Evolutionary conservation across 2,329 filamentous ascomycete genomes (phyloP).

Genomic region (Calonectria hawksworthii): DNA sequence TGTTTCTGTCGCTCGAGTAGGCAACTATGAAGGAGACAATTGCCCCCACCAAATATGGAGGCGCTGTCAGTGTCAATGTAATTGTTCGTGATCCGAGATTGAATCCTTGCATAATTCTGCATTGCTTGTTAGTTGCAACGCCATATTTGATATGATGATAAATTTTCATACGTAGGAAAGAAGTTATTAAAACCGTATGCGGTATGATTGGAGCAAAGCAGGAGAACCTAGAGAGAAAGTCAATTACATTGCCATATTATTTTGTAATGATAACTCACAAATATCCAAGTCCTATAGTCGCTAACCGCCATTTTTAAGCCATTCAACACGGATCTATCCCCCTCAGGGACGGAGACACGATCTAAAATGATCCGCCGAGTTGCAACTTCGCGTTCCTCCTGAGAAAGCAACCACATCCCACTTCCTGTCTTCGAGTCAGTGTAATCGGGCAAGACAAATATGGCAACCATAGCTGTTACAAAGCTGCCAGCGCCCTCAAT

Average conservation of each 20-base stretch:
- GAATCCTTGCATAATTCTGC: conserved; percentile 36
- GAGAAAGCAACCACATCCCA: conserved; percentile 28
- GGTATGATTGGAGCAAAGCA: conserved; percentile 39
- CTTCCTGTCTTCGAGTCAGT: conserved; percentile 24
- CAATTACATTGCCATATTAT: not conserved
- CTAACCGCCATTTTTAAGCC: conserved; percentile 40
- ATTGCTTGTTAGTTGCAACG: not conserved
- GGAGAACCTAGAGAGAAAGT: conserved; percentile 19
- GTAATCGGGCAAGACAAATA: conserved; percentile 36
- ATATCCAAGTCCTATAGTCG: conserved; percentile 44
- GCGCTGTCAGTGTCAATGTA: conserved; percentile 43
- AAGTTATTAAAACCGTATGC: conserved; percentile 44
- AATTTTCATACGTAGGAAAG: conserved; percentile 32
- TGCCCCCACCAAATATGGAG: conserved; percentile 42
- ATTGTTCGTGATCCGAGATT: conserved; percentile 35
- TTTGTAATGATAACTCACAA: conserved; percentile 20
- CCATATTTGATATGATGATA: not conserved
- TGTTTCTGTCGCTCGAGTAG: conserved; percentile 37
- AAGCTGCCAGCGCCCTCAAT: conserved; percentile 67
- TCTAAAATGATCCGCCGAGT: conserved; percentile 34
- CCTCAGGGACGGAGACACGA: conserved; percentile 38
- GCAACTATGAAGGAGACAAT: conserved; percentile 30
- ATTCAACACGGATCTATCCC: conserved; percentile 20
- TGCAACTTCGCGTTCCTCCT: conserved; percentile 30
- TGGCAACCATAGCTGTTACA: conserved; percentile 27